Percentiles rank a stretch among this genome's conserved stretches.
Conservation (phyloP, 805 yeast genomes). For the Starmera amethionina region DNA sequence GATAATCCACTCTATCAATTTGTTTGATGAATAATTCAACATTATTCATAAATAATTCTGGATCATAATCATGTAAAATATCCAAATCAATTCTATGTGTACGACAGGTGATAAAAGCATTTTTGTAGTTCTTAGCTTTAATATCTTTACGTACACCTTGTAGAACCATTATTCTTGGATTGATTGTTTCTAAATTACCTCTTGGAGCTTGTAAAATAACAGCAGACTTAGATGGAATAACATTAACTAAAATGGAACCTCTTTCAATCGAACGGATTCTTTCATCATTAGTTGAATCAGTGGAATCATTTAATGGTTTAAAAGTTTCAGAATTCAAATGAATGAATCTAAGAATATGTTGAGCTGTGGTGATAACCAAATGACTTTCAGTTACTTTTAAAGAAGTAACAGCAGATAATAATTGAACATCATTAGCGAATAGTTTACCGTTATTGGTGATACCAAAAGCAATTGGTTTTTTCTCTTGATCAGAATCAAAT, state of each 20-base stretch:
- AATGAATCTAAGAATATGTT: constrained; percentile 70
- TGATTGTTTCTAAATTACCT: constrained; percentile 90
- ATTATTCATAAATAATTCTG: constrained; percentile 54
- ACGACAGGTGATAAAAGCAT: constrained; percentile 80
- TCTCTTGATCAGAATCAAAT: constrained; percentile 16
- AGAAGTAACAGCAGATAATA: constrained; percentile 76
- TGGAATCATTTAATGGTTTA: constrained; percentile 29
- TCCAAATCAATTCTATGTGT: constrained; percentile 89
- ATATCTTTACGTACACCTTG: constrained; percentile 72
- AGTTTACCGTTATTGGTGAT: constrained; percentile 68
- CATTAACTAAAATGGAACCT: constrained; percentile 77
- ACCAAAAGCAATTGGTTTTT: constrained; percentile 49
- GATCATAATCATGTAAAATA: constrained; percentile 79
- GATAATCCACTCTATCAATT: constrained; percentile 59
- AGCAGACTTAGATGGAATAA: constrained; percentile 72
- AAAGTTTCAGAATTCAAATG: constrained; percentile 44
- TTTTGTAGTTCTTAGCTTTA: constrained; percentile 41
- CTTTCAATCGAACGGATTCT: constrained; percentile 83
- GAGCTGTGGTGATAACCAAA: constrained; percentile 79
- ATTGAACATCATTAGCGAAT: constrained; percentile 46
- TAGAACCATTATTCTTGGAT: constrained; percentile 86
- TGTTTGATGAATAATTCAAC: constrained; percentile 61
- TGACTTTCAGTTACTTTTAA: constrained; percentile 61
- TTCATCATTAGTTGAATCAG: constrained; percentile 49
- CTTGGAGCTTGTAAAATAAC: constrained; percentile 90